Percentiles rank a stretch among this genome's conserved stretches.
phyloP scores from a whole-genome alignment of 192 early-diverging fungal genomes.

The Backusella parvicylindrica region DNA sequence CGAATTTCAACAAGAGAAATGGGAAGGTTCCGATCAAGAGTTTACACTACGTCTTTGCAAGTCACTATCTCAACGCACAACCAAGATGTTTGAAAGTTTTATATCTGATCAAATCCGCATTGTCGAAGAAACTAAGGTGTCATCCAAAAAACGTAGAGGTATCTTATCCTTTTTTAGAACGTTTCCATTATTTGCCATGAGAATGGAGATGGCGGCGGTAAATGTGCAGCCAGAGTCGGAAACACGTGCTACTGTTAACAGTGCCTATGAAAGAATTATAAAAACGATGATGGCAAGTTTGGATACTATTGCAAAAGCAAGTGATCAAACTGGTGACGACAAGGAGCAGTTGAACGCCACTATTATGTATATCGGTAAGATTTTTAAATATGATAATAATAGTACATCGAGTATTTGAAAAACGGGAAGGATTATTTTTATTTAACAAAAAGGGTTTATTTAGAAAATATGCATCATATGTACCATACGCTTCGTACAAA shows the following conservation, averaged over 20 bases:
- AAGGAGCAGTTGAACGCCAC: conserved; percentile 88
- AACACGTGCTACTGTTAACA: conserved; percentile 67
- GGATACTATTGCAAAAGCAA: conserved; percentile 76
- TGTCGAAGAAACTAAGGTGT: conserved; percentile 91
- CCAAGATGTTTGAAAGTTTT: conserved; percentile 75
- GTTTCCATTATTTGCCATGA: conserved; percentile 86
- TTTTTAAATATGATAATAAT: not conserved
- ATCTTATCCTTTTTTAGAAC: conserved; percentile 86
- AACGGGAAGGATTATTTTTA: too few species aligned
- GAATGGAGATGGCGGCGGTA: conserved; percentile 65
- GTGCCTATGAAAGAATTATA: conserved; percentile 81
- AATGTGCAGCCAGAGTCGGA: conserved; percentile 53
- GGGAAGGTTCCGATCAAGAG: conserved; percentile 68
- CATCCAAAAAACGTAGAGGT: conserved; percentile 81
- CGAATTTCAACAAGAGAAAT: conserved; percentile 65
- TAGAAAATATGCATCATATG: conserved; percentile 97
- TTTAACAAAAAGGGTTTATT: too few species aligned
- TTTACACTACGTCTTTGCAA: conserved; percentile 67
- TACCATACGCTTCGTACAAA: conserved; percentile 73
- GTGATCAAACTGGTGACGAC: conserved; percentile 79
- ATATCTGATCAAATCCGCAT: conserved; percentile 82
- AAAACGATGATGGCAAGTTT: conserved; percentile 84
- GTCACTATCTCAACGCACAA: conserved; percentile 61
- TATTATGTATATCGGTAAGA: conserved; percentile 71
- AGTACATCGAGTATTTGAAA: not conserved